A percentile compares a stretch with the other conserved stretches of the same genome.
Evolutionary conservation across 192 early-diverging fungal genomes (phyloP).

Genomic region (Backusella tuberculispora): DNA sequence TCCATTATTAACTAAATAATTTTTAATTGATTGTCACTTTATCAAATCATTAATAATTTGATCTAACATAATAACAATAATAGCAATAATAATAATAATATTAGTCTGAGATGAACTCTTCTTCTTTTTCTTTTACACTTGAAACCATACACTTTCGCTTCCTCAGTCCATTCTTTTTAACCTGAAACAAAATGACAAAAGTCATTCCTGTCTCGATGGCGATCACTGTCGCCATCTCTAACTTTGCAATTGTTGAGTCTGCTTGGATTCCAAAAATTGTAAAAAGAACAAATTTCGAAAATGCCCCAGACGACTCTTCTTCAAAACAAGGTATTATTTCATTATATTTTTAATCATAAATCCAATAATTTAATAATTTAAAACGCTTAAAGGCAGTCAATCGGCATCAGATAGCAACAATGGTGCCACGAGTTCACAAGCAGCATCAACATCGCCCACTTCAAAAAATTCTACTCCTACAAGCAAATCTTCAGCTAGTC

Average conservation of each 20-base stretch:
- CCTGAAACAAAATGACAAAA: background rate
- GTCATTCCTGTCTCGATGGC: background rate
- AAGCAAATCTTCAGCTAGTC: background rate
- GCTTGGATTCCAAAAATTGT: background rate
- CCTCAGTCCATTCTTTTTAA: background rate
- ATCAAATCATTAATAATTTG: constrained; percentile 10
- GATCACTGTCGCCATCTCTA: background rate
- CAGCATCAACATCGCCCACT: background rate
- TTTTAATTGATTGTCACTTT: constrained; percentile 17
- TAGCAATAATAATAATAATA: background rate
- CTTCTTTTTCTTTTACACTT: background rate
- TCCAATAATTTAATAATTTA: background rate
- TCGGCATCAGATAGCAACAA: background rate
- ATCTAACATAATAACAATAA: constrained; percentile 1
- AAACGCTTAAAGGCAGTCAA: background rate
- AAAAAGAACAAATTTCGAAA: background rate
- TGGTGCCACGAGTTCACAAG: background rate
- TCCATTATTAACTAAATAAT: constrained; percentile 9
- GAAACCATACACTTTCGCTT: background rate
- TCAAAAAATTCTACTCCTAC: background rate
- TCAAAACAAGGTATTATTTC: background rate
- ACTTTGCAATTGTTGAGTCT: background rate
- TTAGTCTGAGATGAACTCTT: constrained; percentile 6
- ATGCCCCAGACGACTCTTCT: background rate
- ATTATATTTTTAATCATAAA: background rate